Conservation (phyloP, 345 rosid species). For the Cardamine chenopodiifolia region DNA sequence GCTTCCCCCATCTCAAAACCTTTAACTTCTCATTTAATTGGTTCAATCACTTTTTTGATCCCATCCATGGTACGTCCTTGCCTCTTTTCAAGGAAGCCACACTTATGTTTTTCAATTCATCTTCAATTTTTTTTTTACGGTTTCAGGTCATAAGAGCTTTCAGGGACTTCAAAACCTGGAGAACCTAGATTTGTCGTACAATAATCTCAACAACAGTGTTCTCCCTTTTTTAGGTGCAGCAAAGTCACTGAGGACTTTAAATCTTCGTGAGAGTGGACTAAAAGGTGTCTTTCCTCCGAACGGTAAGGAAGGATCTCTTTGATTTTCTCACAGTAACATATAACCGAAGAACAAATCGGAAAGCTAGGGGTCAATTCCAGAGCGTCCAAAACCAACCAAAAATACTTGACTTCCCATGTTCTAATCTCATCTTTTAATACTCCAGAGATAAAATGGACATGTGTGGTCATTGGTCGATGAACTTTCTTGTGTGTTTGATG, state of each 20-base stretch:
- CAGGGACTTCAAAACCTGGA: neutral
- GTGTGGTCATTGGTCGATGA: neutral
- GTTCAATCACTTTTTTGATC: slow-evolving; percentile 4
- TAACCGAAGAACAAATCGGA: neutral
- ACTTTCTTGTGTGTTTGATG: no score
- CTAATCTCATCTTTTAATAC: no score
- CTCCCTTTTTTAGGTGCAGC: neutral
- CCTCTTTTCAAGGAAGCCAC: neutral
- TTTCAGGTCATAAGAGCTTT: slow-evolving; percentile 19
- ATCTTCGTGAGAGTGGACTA: neutral
- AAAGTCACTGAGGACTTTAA: neutral
- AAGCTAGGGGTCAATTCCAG: neutral
- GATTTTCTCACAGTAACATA: neutral
- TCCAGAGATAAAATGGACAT: no score
- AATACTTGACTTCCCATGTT: neutral
- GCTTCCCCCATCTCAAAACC: slow-evolving; percentile 9
- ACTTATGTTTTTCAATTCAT: neutral
- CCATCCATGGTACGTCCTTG: slow-evolving; percentile 4
- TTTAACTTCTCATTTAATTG: neutral
- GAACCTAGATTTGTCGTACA: neutral
- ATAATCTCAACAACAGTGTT: neutral
- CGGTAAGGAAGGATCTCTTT: neutral
- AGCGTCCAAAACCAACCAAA: neutral
- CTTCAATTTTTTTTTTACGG: neutral
- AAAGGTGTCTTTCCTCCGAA: neutral